phyloP scores from a whole-genome alignment of 352 stramenopile species.

The Phytophthora chlamydospora region DNA sequence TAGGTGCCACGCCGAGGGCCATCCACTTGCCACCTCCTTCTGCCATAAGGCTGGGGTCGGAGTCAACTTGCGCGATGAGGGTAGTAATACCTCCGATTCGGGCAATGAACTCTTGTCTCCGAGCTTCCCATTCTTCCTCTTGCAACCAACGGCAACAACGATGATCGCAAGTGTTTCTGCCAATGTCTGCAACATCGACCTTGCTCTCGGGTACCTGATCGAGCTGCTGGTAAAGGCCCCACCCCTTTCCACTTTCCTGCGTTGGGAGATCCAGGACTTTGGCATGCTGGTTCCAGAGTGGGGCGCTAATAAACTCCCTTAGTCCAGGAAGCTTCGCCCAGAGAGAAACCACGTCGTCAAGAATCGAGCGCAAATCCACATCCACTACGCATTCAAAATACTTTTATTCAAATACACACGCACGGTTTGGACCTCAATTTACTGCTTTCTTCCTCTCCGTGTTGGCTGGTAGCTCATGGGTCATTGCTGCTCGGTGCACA shows the following conservation, averaged over 20 bases:
- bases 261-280: conserved; percentile 17
- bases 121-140: neutral
- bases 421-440: no score
- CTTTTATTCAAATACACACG: no score
- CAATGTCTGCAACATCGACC: conserved; percentile 12
- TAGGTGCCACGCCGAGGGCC: no score
- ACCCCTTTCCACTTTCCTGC: conserved; percentile 6
- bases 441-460: no score
- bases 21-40: neutral
- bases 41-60: neutral
- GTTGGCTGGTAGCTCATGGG: no score
- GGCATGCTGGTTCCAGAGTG: conserved; percentile 27
- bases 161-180: neutral
- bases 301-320: conserved; percentile 2
- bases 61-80: no score
- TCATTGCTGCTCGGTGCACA: no score
- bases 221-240: conserved; percentile 9
- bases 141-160: neutral
- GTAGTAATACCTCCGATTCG: neutral
- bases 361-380: no score
- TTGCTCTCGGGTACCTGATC: conserved; percentile 9
- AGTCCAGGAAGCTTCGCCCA: neutral
- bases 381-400: no score
- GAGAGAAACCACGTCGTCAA: neutral
- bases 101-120: neutral